These are phyloP conservation scores for Vaccinium myrtillus DNA, from an alignment of 148 eudicot genomes.

Conservation along the genomic window DNA sequence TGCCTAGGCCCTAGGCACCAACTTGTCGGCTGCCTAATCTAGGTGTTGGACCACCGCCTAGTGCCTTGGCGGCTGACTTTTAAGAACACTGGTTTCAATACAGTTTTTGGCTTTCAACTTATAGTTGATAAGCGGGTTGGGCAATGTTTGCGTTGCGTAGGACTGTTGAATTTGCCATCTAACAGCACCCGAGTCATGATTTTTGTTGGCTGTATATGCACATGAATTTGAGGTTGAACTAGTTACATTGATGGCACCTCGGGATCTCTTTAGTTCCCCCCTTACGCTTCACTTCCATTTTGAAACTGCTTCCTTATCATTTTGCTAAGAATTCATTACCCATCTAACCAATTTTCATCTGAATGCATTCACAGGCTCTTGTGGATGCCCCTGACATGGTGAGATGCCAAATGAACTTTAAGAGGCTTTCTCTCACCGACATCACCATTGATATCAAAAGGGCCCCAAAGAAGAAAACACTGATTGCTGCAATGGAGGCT, in stretches of 20 bases:
- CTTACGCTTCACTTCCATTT: neutral
- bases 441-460: constrained; percentile 59
- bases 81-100: no score
- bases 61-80: no score
- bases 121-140: neutral
- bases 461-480: constrained; percentile 63
- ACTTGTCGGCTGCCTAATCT: no score
- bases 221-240: neutral
- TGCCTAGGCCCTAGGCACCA: no score
- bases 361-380: constrained; percentile 38
- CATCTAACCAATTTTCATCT: neutral
- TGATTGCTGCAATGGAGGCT: constrained; percentile 77
- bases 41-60: no score
- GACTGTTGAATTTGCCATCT: neutral
- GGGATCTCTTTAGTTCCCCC: neutral
- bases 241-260: neutral
- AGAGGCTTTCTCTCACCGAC: constrained; percentile 64
- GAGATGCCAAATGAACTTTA: constrained; percentile 62
- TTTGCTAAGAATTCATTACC: neutral
- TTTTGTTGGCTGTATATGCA: neutral
- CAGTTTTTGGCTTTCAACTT: no score
- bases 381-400: constrained; percentile 77
- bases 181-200: neutral
- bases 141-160: neutral
- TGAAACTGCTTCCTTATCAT: neutral